phyloP scores from a whole-genome alignment of 202 grass and related monocot genomes.

The Eragrostis tef region DNA sequence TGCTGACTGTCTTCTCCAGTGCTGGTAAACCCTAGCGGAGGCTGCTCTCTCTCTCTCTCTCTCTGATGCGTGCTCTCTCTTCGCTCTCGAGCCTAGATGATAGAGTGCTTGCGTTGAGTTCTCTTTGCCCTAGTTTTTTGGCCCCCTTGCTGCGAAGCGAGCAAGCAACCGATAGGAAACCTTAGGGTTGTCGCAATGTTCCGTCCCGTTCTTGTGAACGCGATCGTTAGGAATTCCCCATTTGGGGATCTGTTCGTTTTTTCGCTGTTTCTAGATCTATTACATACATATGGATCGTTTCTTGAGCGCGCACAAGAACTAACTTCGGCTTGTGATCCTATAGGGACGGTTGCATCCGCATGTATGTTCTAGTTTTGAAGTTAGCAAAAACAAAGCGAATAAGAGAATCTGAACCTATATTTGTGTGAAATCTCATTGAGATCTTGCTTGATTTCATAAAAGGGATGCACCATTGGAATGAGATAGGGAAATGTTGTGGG shows the following conservation, averaged over 20 bases:
- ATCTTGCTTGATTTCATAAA: not conserved
- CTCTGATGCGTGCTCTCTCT: not conserved
- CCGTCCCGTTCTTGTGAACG: not conserved
- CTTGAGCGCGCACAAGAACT: not conserved
- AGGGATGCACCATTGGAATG: not conserved
- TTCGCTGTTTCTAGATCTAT: not conserved
- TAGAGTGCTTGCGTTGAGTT: not conserved
- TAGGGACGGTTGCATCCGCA: not conserved
- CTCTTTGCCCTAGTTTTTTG: not conserved
- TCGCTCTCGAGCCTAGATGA: no score
- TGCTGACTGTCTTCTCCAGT: not conserved
- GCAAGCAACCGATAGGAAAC: constrained; percentile 26
- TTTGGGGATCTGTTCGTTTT: not conserved
- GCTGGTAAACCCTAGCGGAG: constrained; percentile 42
- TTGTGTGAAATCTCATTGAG: not conserved
- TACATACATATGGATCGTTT: not conserved
- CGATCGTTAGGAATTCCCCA: not conserved
- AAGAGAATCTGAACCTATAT: not conserved
- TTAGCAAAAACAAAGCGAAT: not conserved
- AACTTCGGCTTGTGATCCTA: not conserved
- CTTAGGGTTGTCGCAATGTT: not conserved
- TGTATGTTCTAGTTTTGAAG: not conserved
- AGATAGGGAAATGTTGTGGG: not conserved
- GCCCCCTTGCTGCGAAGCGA: not conserved
- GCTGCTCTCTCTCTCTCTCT: not conserved